Evolutionary conservation across 345 rosid species (phyloP), one percentile per base, ranked within the genome.

Genomic region (Aegle marmelos): DNA sequence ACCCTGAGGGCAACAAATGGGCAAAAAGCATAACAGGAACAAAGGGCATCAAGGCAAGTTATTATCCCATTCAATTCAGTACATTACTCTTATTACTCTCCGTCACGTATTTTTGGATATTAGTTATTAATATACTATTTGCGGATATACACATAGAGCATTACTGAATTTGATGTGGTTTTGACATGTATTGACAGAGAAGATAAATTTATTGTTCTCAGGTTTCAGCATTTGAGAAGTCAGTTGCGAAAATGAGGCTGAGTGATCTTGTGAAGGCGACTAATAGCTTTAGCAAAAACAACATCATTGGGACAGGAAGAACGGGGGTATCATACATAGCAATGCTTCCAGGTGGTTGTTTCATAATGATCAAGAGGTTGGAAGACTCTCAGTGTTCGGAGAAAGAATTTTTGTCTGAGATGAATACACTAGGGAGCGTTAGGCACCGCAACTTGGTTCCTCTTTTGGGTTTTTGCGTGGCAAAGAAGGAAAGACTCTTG

Each of bases 1-100:
- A 93, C 81, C 98, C 99, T 57, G 92, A 92, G 54, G 98, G 98
- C 75, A 95, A 95, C 83, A 91, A 85, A 81, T 95, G 98, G 97
- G 88, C 98, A 27, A 92, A 85, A 90, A 84, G 78, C 83, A 84
- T 95, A 72, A 88, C 85, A 81, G 92, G 88, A 85, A 68, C 79
- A 56, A 89, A 93, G 85, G 91, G 86, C 74, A 81, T 82, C 30
- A 92, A 93, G 97, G 99, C 82, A 85, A 90, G 86, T 78, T 63
- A 62, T 13, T 45, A 61, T 70, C 76, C 71, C 10, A 71, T 57
- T 31, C 50, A 45, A 64, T 50, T 75, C 50, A 56, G 4, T 24
- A 34, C 37, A 3, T 76, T 65, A 62, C 79, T 21, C 24, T 7
- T 45, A 48, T 45, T 21, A 24, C 5, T 41, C 14, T 69, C 57